These are phyloP conservation scores for Sclerotinia subarctica DNA, from an alignment of 2,329 filamentous ascomycete genomes.

Conservation along the genomic window DNA sequence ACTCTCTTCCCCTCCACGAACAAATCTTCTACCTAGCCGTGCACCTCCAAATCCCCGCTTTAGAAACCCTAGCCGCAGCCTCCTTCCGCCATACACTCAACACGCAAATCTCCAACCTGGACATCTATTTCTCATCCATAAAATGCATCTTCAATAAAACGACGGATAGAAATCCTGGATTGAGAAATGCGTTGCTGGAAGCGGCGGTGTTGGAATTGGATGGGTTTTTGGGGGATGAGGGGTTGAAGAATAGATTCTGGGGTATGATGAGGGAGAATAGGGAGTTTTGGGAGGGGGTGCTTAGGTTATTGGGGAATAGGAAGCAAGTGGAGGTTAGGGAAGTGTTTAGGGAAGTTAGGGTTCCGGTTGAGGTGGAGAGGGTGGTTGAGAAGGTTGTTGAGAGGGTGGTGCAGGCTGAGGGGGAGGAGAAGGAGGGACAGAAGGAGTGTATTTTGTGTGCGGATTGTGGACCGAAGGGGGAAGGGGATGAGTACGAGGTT, in stretches of 20 bases:
- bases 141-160: slow-evolving; percentile 23
- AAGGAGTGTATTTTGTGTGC: slow-evolving; percentile 21
- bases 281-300: slow-evolving; percentile 30
- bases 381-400: slow-evolving; percentile 19
- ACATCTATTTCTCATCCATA: slow-evolving; percentile 22
- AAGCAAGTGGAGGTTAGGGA: slow-evolving; percentile 8
- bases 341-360: slow-evolving; percentile 25
- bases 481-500: slow-evolving; percentile 25
- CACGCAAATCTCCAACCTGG: slow-evolving; percentile 18
- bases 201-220: slow-evolving; percentile 27
- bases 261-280: slow-evolving; percentile 19
- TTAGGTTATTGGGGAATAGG: slow-evolving; percentile 17
- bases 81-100: slow-evolving; percentile 25
- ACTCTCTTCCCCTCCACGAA: slow-evolving; percentile 26
- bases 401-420: not conserved
- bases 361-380: slow-evolving; percentile 28
- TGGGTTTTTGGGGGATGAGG: slow-evolving; percentile 21
- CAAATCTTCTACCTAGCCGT: slow-evolving; percentile 27
- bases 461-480: slow-evolving; percentile 27
- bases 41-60: slow-evolving; percentile 20
- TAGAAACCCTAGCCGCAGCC: slow-evolving; percentile 20
- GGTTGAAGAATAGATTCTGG: slow-evolving; percentile 21
- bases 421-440: not conserved
- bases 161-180: slow-evolving; percentile 1
- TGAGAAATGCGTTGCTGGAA: slow-evolving; percentile 26